Evolutionary conservation across 2,329 filamentous ascomycete genomes (phyloP).

Genomic region (Colletotrichum australisinense): DNA sequence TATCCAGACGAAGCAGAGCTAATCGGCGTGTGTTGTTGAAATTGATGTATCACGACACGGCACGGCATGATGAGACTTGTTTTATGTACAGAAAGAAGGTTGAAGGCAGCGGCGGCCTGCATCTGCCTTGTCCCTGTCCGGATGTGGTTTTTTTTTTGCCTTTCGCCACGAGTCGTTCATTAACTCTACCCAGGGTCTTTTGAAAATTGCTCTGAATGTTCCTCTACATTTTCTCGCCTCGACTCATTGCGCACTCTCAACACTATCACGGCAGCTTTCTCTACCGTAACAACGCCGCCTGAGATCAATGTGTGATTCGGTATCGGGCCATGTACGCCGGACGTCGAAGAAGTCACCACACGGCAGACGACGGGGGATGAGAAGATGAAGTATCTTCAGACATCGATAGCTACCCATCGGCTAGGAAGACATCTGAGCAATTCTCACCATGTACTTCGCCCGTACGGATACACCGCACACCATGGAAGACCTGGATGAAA

Average conservation of each 20-base stretch:
- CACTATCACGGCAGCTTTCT: neutral
- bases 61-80: slow-evolving; percentile 14
- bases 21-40: neutral
- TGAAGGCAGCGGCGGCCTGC: neutral
- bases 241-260: neutral
- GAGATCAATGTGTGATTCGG: slow-evolving; percentile 5
- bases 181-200: neutral
- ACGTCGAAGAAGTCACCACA: neutral
- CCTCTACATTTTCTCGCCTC: neutral
- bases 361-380: neutral
- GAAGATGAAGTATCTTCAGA: neutral
- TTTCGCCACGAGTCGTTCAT: slow-evolving; percentile 15
- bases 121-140: slow-evolving; percentile 17
- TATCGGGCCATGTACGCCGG: slow-evolving; percentile 5
- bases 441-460: neutral
- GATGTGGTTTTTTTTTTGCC: neutral
- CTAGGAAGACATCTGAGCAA: neutral
- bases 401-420: neutral
- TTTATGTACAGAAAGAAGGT: slow-evolving; percentile 24
- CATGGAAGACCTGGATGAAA: neutral
- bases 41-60: neutral
- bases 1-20: neutral
- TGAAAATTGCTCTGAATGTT: slow-evolving; percentile 6
- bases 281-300: neutral
- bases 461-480: neutral